Conservation (phyloP, 108 stramenopile species). For the Stephanodiscus triporus region DNA sequence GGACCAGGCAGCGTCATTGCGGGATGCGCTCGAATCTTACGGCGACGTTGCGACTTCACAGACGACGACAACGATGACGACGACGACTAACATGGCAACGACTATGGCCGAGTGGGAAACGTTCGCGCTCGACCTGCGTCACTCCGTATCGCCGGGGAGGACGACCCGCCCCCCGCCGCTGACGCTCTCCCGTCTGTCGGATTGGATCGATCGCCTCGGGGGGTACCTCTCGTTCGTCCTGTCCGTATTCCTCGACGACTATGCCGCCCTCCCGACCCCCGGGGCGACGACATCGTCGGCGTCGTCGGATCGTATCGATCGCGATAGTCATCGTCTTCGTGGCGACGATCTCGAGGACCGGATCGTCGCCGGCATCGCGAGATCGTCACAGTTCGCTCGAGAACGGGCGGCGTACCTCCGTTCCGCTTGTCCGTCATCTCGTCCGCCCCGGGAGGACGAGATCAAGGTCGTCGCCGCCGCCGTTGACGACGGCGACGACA, state of each 20-base stretch:
- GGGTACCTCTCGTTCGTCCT: slow-evolving; percentile 14
- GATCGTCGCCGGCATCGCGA: neutral
- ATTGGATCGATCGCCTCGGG: slow-evolving; percentile 33
- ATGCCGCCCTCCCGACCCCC: neutral
- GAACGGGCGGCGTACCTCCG: slow-evolving; percentile 30
- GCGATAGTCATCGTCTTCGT: neutral
- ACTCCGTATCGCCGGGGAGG: slow-evolving; percentile 6
- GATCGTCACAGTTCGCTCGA: slow-evolving; percentile 18
- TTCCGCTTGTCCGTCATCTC: slow-evolving; percentile 24
- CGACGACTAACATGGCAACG: neutral
- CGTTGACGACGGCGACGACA: neutral
- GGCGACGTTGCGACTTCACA: neutral
- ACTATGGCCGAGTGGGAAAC: slow-evolving; percentile 29
- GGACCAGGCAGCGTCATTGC: slow-evolving; percentile 34
- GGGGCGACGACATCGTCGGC: neutral
- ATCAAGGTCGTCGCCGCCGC: neutral
- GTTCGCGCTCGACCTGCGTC: slow-evolving; percentile 31
- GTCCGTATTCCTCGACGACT: neutral
- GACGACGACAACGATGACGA: neutral
- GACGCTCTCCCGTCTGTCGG: slow-evolving; percentile 42
- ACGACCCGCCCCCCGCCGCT: neutral
- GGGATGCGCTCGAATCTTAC: neutral
- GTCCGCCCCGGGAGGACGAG: neutral
- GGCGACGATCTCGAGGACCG: neutral
- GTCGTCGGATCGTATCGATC: neutral